phyloP scores from a whole-genome alignment of 441 rosid species.

The Capsella rubella region DNA sequence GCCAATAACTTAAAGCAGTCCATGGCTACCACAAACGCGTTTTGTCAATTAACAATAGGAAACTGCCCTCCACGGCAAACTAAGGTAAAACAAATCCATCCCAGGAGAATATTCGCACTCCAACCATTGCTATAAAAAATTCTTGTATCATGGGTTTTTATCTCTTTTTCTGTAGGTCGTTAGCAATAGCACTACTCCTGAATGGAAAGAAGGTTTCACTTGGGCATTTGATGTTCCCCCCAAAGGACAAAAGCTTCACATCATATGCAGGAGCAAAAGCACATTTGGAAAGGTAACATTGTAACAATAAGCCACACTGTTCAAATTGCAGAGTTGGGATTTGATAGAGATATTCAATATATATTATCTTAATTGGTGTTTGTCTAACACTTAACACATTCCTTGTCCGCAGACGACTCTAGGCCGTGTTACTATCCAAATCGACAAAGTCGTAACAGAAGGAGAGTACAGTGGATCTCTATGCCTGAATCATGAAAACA shows the following conservation, averaged over 20 bases:
- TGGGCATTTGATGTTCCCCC: conserved; percentile 98
- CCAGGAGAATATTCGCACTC: background rate
- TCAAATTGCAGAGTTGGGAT: conserved; percentile 6
- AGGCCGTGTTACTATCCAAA: conserved; percentile 85
- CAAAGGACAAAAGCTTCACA: conserved; percentile 93
- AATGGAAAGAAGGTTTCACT: conserved; percentile 89
- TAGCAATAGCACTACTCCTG: conserved; percentile 72
- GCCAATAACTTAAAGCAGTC: conserved; percentile 99
- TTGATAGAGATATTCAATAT: conserved; percentile 2
- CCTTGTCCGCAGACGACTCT: conserved; percentile 67
- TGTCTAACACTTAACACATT: conserved; percentile 16
- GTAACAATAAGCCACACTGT: conserved; percentile 13
- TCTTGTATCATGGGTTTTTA: background rate
- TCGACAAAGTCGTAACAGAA: conserved; percentile 82
- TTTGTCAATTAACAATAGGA: conserved; percentile 94
- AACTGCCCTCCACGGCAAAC: conserved; percentile 90
- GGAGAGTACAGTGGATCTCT: conserved; percentile 61
- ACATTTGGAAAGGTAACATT: conserved; percentile 84
- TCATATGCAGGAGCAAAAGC: conserved; percentile 91
- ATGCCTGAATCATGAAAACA: conserved; percentile 69
- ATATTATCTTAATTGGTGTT: background rate
- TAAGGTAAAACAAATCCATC: conserved; percentile 53
- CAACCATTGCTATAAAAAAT: conserved; percentile 2
- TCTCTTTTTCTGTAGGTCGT: conserved; percentile 61
- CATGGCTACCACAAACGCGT: conserved; percentile 91